Evolutionary conservation across 1,284 basidiomycete species (phyloP).

Genomic region (Anthracocystis setariae): DNA sequence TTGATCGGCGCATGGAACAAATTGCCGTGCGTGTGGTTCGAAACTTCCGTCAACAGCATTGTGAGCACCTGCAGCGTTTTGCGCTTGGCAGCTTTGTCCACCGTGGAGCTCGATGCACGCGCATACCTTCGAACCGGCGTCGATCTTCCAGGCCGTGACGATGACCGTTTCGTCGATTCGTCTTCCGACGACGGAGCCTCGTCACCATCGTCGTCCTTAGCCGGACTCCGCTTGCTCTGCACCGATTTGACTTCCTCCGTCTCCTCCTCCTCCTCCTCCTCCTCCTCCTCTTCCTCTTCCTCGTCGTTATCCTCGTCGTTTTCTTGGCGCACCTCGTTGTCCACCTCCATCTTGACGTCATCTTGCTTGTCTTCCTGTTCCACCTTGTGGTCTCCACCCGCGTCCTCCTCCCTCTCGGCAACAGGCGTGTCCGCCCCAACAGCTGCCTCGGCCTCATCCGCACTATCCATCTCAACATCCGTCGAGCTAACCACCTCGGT

Average conservation of each 20-base stretch:
- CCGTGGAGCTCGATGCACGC: slow-evolving; percentile 11
- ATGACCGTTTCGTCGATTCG: too few species aligned
- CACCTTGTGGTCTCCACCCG: slow-evolving; percentile 3
- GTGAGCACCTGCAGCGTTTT: slow-evolving; percentile 58
- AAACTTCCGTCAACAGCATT: slow-evolving; percentile 63
- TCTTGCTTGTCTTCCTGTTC: slow-evolving; percentile 9
- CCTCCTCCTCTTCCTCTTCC: slow-evolving; percentile 3
- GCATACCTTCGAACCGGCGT: not conserved
- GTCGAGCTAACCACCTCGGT: slow-evolving; percentile 20
- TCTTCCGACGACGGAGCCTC: too few species aligned
- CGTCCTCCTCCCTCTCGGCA: slow-evolving; percentile 4
- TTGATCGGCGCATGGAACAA: slow-evolving; percentile 65
- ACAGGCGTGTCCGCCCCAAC: slow-evolving; percentile 14
- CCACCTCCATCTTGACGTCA: slow-evolving; percentile 15
- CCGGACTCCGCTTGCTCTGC: slow-evolving; percentile 14
- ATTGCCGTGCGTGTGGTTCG: slow-evolving; percentile 64
- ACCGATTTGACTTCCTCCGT: slow-evolving; percentile 34
- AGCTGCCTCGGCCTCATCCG: slow-evolving; percentile 39
- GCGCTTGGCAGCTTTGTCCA: slow-evolving; percentile 49
- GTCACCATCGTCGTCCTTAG: not conserved
- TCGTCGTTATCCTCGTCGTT: too few species aligned
- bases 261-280: slow-evolving; percentile 27
- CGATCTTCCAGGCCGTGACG: not conserved
- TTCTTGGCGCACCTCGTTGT: slow-evolving; percentile 2
- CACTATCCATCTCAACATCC: slow-evolving; percentile 37